Base-by-base conservation (phyloP, 768 basidiomycete genomes). In the Gloeopeniophorella convolvens region DNA sequence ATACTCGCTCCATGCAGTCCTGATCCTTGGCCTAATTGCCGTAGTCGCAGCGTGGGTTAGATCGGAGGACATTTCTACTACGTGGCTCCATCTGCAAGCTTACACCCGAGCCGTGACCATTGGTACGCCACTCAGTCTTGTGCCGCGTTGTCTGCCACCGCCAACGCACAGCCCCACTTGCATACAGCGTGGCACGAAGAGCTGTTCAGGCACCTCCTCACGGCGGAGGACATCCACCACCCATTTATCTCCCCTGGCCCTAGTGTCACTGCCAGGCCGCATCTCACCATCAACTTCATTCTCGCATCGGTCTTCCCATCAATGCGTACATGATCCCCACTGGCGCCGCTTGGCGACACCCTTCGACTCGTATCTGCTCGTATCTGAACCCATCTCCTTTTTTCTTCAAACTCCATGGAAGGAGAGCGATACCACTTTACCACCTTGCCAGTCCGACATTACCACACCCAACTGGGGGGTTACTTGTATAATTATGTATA, bases 201-300 rank as follows among this genome's bases (percentile, higher is more conserved):
- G 18, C 23, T 53, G 24, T 23, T 53, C 35, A 36, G 27, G 26
- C 34, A 26, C 30, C 13, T 48, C 18, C 35, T 53, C 23, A 20
- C 42, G n/a, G 46, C 42, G 5, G 5, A 27, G 23, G 51, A 53
- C 35, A n/a, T 48, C 4, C 33, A 35, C 33, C 5, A 18, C 23
- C 13, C 26, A 3, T 33, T 27, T 36, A 33, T 53, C 46, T 16
- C 23, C 0, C 41, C 16, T 3, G 46, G 33, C 16, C 16, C 51
- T 11, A n/a, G 3, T 4, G 5, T 43, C 10, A 35, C 5, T 31
- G 21, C 24, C 5, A 28, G 41, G 9, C 9, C n/a, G 5, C 42
- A 39, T 18, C 33, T 18, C 24, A 26, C 4, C 24, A 5, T 42
- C 24, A 24, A 33, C 18, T 48, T 53, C 6, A 26, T 53, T 18